Evolutionary conservation across 148 eudicot genomes (phyloP).

Genomic region (Dysphania ambrosioides): DNA sequence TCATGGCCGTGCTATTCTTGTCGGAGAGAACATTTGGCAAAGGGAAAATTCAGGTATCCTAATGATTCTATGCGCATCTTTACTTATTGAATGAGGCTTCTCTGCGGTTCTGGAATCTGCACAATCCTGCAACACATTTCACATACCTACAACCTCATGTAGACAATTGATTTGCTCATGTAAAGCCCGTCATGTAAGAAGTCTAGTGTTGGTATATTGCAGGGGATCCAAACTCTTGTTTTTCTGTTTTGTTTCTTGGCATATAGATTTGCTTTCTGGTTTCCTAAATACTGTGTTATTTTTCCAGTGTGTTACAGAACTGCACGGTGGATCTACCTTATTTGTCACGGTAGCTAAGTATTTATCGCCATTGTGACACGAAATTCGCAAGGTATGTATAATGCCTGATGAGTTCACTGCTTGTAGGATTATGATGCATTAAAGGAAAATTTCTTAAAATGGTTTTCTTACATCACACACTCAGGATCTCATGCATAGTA

Average conservation of each 20-base stretch:
- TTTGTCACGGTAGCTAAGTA: slow-evolving; percentile 92
- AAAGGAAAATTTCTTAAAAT: too few relatives aligned
- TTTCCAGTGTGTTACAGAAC: slow-evolving; percentile 81
- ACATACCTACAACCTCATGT: too few relatives aligned
- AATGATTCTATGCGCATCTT: neutral
- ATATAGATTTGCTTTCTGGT: neutral
- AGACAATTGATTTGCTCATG: too few relatives aligned
- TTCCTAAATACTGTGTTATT: neutral
- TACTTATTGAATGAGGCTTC: neutral
- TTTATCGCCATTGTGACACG: slow-evolving; percentile 77
- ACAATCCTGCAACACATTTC: too few relatives aligned
- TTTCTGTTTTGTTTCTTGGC: neutral
- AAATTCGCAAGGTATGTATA: slow-evolving; percentile 88
- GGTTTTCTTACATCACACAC: too few relatives aligned
- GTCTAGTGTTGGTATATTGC: neutral
- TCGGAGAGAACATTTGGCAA: slow-evolving; percentile 89
- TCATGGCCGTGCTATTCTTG: slow-evolving; percentile 83
- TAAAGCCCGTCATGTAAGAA: too few relatives aligned
- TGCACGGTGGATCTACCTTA: slow-evolving; percentile 86
- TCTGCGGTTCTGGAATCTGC: too few relatives aligned
- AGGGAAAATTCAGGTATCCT: slow-evolving; percentile 85
- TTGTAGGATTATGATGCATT: too few relatives aligned
- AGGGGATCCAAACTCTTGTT: neutral
- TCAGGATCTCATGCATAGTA: too few relatives aligned
- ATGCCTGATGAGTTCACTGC: slow-evolving; percentile 81